Evolutionary conservation across 805 yeast species (phyloP).

Genomic region (Wickerhamiella parazyma): DNA sequence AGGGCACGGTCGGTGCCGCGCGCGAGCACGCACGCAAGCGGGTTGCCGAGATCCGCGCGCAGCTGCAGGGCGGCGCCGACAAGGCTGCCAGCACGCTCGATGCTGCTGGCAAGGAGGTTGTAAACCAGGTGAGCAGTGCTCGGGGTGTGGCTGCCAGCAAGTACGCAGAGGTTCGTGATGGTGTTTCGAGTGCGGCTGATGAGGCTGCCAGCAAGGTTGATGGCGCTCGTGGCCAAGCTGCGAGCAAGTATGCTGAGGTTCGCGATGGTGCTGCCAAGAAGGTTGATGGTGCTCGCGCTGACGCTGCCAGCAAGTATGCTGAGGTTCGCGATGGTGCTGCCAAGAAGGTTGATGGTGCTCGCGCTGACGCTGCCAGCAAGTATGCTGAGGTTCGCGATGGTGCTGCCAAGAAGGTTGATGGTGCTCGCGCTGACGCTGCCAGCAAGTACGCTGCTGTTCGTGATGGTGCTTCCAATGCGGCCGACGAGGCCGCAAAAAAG

Average conservation of each 20-base stretch:
- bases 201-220: too few relatives aligned
- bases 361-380: too few relatives aligned
- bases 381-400: neutral
- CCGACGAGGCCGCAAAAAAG: neutral
- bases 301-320: neutral
- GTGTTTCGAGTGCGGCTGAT: too few relatives aligned
- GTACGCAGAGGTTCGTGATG: neutral
- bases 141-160: neutral
- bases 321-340: neutral
- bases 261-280: neutral
- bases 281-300: neutral
- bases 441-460: neutral
- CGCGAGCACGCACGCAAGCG: conserved; percentile 3
- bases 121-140: too few relatives aligned
- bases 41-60: neutral
- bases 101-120: neutral
- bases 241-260: neutral
- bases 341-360: too few relatives aligned
- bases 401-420: neutral
- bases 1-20: conserved; percentile 6
- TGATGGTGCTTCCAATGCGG: neutral
- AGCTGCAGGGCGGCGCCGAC: neutral
- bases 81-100: neutral
- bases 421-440: neutral
- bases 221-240: too few relatives aligned